A percentile compares a stretch with the other conserved stretches of the same genome.
Evolutionary conservation across 2,329 filamentous ascomycete species (phyloP).

Genomic region (Colletotrichum trifolii): DNA sequence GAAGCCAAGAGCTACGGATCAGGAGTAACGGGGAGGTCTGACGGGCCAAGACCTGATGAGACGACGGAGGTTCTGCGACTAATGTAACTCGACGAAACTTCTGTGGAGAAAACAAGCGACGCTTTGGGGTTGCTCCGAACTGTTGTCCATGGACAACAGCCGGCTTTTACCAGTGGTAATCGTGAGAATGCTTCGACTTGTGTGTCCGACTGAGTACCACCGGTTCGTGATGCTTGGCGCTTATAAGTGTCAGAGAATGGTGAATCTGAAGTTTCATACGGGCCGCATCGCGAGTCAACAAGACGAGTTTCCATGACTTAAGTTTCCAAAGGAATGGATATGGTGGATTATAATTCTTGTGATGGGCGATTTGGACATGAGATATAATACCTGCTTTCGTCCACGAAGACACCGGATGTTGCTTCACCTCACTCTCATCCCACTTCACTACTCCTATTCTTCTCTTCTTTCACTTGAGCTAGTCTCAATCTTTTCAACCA

Average conservation of each 20-base stretch:
- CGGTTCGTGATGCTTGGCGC: not conserved
- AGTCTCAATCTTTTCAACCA: constrained; percentile 27
- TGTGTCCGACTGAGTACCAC: not conserved
- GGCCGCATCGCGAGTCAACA: too few relatives aligned
- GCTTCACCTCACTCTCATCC: constrained; percentile 7
- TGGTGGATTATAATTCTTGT: too few relatives aligned
- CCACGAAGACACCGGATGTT: not conserved
- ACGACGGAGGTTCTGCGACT: constrained; percentile 25
- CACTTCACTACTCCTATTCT: not conserved
- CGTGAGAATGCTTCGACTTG: not conserved
- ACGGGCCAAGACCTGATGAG: constrained; percentile 20
- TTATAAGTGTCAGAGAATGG: constrained; percentile 1
- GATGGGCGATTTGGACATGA: too few relatives aligned
- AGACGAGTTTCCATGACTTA: too few relatives aligned
- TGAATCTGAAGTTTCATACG: not conserved
- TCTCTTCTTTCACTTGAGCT: constrained; percentile 14
- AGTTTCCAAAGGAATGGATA: too few relatives aligned
- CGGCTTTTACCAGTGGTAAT: not conserved
- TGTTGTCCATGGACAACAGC: too few relatives aligned
- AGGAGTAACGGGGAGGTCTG: not conserved
- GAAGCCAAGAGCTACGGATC: not conserved
- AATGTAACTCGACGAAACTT: constrained; percentile 32
- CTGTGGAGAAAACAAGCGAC: constrained; percentile 18
- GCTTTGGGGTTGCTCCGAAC: not conserved
- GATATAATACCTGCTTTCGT: constrained; percentile 19